Evolutionary conservation across 2,329 filamentous ascomycete species (phyloP).

Genomic region (Scorias spongiosa): DNA sequence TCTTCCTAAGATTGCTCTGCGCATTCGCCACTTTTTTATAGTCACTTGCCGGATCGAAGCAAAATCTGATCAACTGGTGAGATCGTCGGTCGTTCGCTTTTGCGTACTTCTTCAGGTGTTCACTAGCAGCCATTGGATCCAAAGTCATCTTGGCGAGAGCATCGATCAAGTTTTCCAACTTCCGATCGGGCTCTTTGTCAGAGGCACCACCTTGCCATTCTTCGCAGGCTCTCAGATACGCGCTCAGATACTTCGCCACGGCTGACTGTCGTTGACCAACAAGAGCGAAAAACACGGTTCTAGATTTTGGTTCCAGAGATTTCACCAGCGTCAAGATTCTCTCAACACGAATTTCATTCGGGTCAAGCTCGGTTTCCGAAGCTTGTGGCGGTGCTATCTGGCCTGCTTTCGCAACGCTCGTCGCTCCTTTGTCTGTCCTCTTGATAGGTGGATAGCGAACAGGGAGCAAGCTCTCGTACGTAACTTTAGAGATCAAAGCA

Average conservation of each 20-base stretch:
- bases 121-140: conserved; percentile 54
- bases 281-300: conserved; percentile 76
- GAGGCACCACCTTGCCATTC: conserved; percentile 78
- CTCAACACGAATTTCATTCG: conserved; percentile 66
- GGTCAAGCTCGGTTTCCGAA: conserved; percentile 35
- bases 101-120: conserved; percentile 78
- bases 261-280: conserved; percentile 57
- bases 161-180: conserved; percentile 57
- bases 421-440: conserved; percentile 28
- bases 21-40: conserved; percentile 84
- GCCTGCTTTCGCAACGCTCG: conserved; percentile 30
- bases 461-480: conserved; percentile 81
- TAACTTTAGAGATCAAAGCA: conserved; percentile 64
- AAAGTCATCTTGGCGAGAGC: conserved; percentile 63
- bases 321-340: conserved; percentile 70
- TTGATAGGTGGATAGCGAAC: conserved; percentile 69
- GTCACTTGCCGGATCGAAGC: conserved; percentile 72
- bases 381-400: conserved; percentile 40
- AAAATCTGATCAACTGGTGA: conserved; percentile 78
- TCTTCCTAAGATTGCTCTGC: conserved; percentile 75
- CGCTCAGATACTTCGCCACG: conserved; percentile 55
- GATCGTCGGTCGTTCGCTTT: conserved; percentile 79
- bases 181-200: conserved; percentile 52
- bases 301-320: conserved; percentile 61
- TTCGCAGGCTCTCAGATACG: conserved; percentile 75